phyloP scores from a whole-genome alignment of 164 flowering plant genomes.

The Tetrastigma voinierianum region DNA sequence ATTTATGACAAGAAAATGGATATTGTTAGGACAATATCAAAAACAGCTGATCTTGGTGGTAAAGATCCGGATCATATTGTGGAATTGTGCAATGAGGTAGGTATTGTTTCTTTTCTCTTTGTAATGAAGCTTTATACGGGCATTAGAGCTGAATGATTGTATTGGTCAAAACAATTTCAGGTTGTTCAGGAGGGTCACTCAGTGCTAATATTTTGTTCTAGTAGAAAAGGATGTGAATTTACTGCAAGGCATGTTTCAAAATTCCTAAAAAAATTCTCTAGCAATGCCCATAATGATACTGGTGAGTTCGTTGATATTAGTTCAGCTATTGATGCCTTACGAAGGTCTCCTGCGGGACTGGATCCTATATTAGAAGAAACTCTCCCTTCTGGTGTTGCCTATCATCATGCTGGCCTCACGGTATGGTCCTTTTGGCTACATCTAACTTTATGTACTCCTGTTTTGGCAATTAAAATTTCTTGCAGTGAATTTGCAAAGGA shows the following conservation, averaged over 20 bases:
- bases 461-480: slow-evolving; percentile 4
- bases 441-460: slow-evolving; percentile 1
- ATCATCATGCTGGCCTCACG: slow-evolving; percentile 99
- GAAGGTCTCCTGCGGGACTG: slow-evolving; percentile 78
- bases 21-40: slow-evolving; percentile 65
- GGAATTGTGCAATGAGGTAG: slow-evolving; percentile 93
- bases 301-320: slow-evolving; percentile 53
- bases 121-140: neutral
- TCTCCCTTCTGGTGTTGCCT: slow-evolving; percentile 89
- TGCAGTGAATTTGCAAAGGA: neutral
- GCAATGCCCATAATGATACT: slow-evolving; percentile 29
- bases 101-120: slow-evolving; percentile 7
- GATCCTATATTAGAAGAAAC: slow-evolving; percentile 89
- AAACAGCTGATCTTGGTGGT: slow-evolving; percentile 75
- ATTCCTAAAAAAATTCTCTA: slow-evolving; percentile 45
- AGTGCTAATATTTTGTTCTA: slow-evolving; percentile 97
- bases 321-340: slow-evolving; percentile 79
- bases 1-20: slow-evolving; percentile 76
- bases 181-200: no score
- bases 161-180: slow-evolving; percentile 28
- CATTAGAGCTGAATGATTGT: neutral
- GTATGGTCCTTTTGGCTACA: slow-evolving; percentile 43
- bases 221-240: slow-evolving; percentile 95
- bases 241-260: slow-evolving; percentile 87
- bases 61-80: slow-evolving; percentile 96